Percentiles rank a stretch among this genome's conserved stretches.
phyloP scores from a whole-genome alignment of 2,329 filamentous ascomycete genomes.

The Endothia cerciana region DNA sequence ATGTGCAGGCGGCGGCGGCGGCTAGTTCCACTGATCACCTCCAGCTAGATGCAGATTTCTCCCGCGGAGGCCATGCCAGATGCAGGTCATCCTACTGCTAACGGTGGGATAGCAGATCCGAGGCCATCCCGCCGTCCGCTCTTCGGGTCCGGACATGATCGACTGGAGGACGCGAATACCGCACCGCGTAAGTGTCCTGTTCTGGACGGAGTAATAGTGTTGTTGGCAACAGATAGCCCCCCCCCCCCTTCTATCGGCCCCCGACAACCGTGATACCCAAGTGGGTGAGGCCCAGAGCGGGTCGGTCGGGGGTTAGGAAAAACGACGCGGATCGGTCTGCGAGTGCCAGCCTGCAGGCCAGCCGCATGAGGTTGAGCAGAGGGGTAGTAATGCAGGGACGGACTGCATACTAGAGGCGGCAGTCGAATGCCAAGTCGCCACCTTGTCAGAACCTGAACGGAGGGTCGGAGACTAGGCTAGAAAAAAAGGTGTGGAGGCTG shows the following conservation, averaged over 20 bases:
- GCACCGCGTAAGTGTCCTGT: not conserved
- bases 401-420: conserved; percentile 10
- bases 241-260: not conserved
- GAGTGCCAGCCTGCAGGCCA: conserved; percentile 1
- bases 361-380: not conserved
- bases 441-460: not conserved
- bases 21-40: not conserved
- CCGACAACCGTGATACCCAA: not conserved
- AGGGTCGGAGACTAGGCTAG: not conserved
- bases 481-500: not conserved
- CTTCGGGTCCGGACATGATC: not conserved
- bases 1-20: not conserved
- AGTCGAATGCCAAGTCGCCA: not conserved
- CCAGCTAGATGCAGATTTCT: no score
- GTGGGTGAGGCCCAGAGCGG: not conserved
- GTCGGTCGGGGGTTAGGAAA: conserved; percentile 5
- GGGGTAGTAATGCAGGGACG: conserved; percentile 16
- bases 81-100: no score
- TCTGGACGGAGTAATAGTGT: not conserved
- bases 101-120: no score
- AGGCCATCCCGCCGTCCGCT: no score
- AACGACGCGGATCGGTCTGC: conserved; percentile 3
- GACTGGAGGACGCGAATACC: not conserved
- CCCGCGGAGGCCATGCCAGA: no score
- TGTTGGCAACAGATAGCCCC: not conserved